Base-by-base conservation (phyloP, 1,284 basidiomycete genomes). In the Pisolithus thermaeus region DNA sequence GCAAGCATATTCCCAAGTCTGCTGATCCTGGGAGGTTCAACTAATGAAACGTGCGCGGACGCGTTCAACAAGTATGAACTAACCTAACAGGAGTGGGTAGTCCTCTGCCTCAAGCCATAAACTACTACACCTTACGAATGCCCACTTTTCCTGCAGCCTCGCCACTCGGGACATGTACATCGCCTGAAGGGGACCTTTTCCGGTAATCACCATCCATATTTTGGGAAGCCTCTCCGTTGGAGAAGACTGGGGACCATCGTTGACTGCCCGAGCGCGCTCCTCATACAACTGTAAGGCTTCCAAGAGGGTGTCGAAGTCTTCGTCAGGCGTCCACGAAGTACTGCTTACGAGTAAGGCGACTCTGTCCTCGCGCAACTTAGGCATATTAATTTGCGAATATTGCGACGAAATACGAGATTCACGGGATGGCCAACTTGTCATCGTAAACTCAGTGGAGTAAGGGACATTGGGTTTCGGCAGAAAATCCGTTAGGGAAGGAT, bases 271-370 rank as follows among this genome's bases (percentile, higher is more conserved):
- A 12, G 85, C 92, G 52, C 73, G 75, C 37, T 62, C 56, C 59
- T 97, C 86, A 65, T 95, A 97, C 25, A 73, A 48, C 7, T 64
- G 63, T 39, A 97, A 71, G 7, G 92, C 91, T 14, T 79, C 74
- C 14, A 97, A 69, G 5, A 99, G 78, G 41, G 97, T 79, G 3
- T 78, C 73, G 58, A 99, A 98, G 67, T 99, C 94, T 69, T 99
- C 97, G 64, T 99, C 97, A 7, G 91, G 84, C 0, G 97, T 99
- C 96, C 97, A 99, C 9, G 90, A 93, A 0, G 97, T 99, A 59
- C 92, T 92, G 25, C 90, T 92, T 20, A 99, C 85, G 20, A 98
- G 62, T 3, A 99, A 72, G 0, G 92, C 94, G 2, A 93, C 92
- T 53, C 95, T 77, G 58, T 91, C 85, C 3, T 71, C 58, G 14